Conservation (phyloP, 192 early-diverging fungal species). For the Coemansia sp. region DNA sequence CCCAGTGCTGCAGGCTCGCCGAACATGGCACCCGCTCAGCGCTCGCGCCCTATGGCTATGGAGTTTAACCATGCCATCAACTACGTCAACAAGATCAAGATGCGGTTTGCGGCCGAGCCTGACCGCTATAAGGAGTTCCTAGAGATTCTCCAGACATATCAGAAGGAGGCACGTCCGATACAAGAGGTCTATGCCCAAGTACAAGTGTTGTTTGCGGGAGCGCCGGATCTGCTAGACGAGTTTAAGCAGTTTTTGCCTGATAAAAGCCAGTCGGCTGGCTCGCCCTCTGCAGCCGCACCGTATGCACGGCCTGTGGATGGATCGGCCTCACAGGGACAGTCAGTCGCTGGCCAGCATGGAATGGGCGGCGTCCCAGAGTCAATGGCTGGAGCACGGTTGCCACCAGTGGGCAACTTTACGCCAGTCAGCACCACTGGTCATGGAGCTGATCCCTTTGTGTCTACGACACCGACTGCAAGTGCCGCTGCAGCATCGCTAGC, state of each 20-base stretch:
- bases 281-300: conserved; percentile 23
- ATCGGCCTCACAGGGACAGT: conserved; percentile 11
- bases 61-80: conserved; percentile 99
- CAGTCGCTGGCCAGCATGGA: conserved; percentile 5
- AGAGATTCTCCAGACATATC: conserved; percentile 97
- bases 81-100: conserved; percentile 99
- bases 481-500: background rate
- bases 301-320: conserved; percentile 22
- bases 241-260: conserved; percentile 99
- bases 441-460: conserved; percentile 20
- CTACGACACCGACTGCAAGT: background rate
- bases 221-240: conserved; percentile 90
- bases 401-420: conserved; percentile 60
- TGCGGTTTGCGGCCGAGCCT: conserved; percentile 86
- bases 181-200: conserved; percentile 98
- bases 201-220: conserved; percentile 78
- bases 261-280: conserved; percentile 59
- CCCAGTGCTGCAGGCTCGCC: conserved; percentile 35
- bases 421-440: conserved; percentile 27
- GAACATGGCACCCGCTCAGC: conserved; percentile 21
- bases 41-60: conserved; percentile 67
- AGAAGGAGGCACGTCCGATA: conserved; percentile 94
- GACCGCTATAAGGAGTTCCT: conserved; percentile 97
- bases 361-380: conserved; percentile 16
- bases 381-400: conserved; percentile 44